A percentile compares a stretch with the other conserved stretches of the same genome.
Conservation (phyloP, 768 basidiomycete species). For the Tulasnella sp. region DNA sequence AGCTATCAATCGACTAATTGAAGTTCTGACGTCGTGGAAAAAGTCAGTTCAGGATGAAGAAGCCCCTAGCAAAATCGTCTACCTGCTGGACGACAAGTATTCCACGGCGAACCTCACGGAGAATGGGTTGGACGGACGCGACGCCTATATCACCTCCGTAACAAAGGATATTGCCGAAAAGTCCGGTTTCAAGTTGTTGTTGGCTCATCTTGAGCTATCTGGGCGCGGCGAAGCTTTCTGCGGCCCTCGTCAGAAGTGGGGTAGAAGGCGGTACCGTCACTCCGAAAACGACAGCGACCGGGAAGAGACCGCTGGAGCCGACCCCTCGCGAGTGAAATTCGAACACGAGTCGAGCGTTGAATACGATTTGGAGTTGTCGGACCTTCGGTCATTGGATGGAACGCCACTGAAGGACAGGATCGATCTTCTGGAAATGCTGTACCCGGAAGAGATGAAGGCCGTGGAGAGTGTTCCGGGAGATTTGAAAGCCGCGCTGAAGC, state of each 20-base stretch:
- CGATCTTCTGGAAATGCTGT: background rate
- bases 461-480: background rate
- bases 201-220: background rate
- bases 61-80: background rate
- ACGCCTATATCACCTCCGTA: background rate
- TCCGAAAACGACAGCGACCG: background rate
- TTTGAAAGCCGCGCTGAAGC: background rate
- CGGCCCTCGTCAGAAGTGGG: constrained; percentile 1
- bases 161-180: background rate
- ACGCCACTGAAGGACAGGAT: background rate
- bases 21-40: background rate
- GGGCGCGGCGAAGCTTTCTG: background rate
- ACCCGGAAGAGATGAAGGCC: background rate
- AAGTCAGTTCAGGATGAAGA: background rate
- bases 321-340: background rate
- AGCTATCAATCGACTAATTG: background rate
- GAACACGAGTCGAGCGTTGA: background rate
- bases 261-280: background rate
- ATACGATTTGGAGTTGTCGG: background rate
- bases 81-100: constrained; percentile 22
- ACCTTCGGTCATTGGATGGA: background rate
- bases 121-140: background rate
- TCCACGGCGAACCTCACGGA: background rate
- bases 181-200: background rate
- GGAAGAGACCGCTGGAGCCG: background rate